phyloP scores from a whole-genome alignment of 192 early-diverging fungal genomes.

The Umbelopsis isabellina region DNA sequence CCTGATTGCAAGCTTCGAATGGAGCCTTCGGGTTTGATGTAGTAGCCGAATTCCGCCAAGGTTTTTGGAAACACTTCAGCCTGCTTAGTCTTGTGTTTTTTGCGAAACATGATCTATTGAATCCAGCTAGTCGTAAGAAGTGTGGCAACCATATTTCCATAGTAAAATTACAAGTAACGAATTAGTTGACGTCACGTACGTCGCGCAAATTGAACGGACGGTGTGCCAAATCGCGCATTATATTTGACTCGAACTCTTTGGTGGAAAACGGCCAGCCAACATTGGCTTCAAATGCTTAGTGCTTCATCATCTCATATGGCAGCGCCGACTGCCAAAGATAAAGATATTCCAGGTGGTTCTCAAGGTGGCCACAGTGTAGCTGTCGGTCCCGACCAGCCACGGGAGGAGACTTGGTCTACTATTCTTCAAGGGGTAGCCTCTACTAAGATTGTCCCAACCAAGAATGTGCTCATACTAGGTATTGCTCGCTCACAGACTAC shows the following conservation, averaged over 20 bases:
- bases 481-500: background rate
- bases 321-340: background rate
- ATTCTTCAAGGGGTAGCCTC: constrained; percentile 78
- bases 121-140: background rate
- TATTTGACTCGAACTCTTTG: constrained; percentile 17
- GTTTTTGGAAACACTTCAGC: constrained; percentile 23
- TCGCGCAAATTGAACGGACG: background rate
- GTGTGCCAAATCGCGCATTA: background rate
- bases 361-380: background rate
- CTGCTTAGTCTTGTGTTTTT: background rate
- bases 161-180: background rate
- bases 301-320: constrained; percentile 20
- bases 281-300: constrained; percentile 23
- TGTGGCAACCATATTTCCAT: background rate
- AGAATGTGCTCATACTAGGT: constrained; percentile 85
- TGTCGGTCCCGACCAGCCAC: background rate
- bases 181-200: background rate
- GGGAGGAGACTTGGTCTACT: constrained; percentile 76
- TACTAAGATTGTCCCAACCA: constrained; percentile 73
- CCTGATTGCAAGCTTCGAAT: constrained; percentile 30
- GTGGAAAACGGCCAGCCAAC: constrained; percentile 10
- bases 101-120: background rate
- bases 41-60: constrained; percentile 35
- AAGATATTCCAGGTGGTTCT: background rate
- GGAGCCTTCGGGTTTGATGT: constrained; percentile 31